A percentile compares a stretch with the other conserved stretches of the same genome.
Conservation (phyloP, 192 early-diverging fungal species). For the Spinellus fusiger region DNA sequence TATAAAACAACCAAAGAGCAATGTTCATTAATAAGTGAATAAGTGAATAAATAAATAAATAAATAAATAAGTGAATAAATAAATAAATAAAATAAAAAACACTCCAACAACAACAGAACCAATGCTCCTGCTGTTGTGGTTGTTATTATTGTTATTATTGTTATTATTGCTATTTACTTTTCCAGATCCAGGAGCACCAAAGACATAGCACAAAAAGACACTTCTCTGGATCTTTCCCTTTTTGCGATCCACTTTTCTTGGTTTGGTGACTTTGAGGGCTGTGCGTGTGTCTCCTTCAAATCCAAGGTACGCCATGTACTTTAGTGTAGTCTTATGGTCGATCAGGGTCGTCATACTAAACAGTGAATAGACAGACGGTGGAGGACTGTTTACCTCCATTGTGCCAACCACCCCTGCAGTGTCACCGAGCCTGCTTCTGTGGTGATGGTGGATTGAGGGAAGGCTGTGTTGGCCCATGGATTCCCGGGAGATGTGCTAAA, state of each 20-base stretch:
- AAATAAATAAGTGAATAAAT: no score
- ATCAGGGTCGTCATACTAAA: constrained; percentile 91
- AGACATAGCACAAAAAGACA: constrained; percentile 91
- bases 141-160: no score
- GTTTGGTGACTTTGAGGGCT: constrained; percentile 76
- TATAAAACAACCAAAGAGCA: neutral
- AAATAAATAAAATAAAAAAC: neutral
- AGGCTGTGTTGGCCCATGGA: constrained; percentile 87
- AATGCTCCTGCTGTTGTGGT: no score
- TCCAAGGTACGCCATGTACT: constrained; percentile 95
- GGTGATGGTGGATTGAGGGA: constrained; percentile 87
- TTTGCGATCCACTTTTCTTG: constrained; percentile 66
- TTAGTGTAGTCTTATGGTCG: constrained; percentile 82
- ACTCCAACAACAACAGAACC: no score
- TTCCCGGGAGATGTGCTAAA: constrained; percentile 88
- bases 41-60: no score
- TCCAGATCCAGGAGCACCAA: constrained; percentile 89
- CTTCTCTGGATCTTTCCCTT: constrained; percentile 81
- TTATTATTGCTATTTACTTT: constrained; percentile 52
- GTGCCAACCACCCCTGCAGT: constrained; percentile 94
- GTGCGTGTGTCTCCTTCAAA: constrained; percentile 85
- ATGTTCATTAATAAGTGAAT: neutral
- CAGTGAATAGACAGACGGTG: neutral
- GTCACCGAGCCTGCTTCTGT: constrained; percentile 87
- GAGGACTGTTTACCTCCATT: constrained; percentile 76